These are phyloP conservation scores for Puya raimondii DNA, from an alignment of 176 grass and related monocot species.

Conservation along the genomic window DNA sequence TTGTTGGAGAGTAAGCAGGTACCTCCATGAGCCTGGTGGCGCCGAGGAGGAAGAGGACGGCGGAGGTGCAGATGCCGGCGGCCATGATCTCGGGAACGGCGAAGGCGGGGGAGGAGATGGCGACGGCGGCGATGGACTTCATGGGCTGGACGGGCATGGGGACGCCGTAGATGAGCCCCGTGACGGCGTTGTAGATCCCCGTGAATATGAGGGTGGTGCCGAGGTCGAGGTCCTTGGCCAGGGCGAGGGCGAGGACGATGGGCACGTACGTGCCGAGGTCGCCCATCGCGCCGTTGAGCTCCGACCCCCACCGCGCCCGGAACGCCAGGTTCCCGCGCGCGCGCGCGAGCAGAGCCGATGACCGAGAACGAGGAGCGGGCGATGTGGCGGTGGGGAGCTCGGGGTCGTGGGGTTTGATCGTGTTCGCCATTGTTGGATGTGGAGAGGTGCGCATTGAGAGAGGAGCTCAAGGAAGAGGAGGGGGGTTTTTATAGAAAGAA, in stretches of 20 bases:
- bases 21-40: conserved; percentile 53
- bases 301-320: conserved; percentile 18
- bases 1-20: no score
- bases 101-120: conserved; percentile 30
- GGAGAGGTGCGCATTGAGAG: background rate
- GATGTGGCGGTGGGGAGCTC: background rate
- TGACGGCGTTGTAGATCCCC: conserved; percentile 42
- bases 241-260: conserved; percentile 39
- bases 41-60: conserved; percentile 56
- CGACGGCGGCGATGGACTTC: conserved; percentile 40
- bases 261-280: conserved; percentile 49
- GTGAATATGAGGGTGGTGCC: conserved; percentile 50
- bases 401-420: background rate
- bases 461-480: background rate
- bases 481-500: background rate
- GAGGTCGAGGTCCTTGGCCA: conserved; percentile 32
- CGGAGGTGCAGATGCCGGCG: conserved; percentile 58
- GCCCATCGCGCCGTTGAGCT: conserved; percentile 35
- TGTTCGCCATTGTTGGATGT: background rate
- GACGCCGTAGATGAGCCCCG: conserved; percentile 43
- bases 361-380: background rate
- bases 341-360: background rate
- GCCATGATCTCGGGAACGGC: conserved; percentile 60
- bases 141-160: conserved; percentile 39
- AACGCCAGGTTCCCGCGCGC: conserved; percentile 11